Conservation (phyloP, 2,329 filamentous ascomycete genomes). For the Hymenoscyphus repandus region DNA sequence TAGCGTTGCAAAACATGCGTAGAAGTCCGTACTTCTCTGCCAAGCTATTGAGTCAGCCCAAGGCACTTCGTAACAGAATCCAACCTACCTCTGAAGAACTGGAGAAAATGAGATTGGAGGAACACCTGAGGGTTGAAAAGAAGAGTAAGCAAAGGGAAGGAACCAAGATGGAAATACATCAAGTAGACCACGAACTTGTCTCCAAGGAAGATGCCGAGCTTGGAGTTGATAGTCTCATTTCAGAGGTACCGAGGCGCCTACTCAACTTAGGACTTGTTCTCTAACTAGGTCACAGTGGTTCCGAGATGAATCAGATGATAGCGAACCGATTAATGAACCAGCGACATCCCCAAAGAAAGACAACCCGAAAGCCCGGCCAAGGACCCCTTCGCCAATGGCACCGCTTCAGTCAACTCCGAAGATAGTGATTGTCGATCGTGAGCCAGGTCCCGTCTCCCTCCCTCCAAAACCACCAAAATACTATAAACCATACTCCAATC, state of each 20-base stretch:
- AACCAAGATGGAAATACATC: background rate
- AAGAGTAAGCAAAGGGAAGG: background rate
- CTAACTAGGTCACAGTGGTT: background rate
- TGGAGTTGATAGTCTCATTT: constrained; percentile 1
- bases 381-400: too few relatives aligned
- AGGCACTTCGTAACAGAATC: background rate
- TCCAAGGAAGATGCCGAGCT: background rate
- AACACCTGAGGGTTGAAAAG: background rate
- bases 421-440: too few relatives aligned
- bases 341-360: too few relatives aligned
- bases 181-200: background rate
- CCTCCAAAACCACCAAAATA: background rate
- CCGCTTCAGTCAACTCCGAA: too few relatives aligned
- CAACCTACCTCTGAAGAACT: background rate
- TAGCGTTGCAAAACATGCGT: constrained; percentile 9
- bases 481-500: background rate
- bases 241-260: background rate
- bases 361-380: too few relatives aligned
- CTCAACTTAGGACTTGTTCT: background rate
- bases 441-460: too few relatives aligned
- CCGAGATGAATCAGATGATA: background rate
- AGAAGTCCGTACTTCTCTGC: constrained; percentile 13
- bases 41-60: background rate
- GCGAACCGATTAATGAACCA: background rate
- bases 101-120: background rate